Base-by-base conservation (phyloP, 164 flowering plant species). In the Vitis rupestris region DNA sequence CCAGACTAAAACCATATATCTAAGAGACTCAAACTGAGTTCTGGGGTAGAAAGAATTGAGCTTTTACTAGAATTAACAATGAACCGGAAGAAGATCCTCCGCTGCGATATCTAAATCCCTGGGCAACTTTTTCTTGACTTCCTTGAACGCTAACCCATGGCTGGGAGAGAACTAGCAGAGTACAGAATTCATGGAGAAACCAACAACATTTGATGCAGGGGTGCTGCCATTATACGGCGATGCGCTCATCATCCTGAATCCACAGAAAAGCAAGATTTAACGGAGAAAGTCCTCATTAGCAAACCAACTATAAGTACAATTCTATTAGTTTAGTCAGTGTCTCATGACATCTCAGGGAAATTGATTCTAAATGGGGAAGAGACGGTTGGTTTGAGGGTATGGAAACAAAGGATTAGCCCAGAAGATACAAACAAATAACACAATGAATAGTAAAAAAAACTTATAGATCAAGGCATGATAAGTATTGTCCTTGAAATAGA, bases 151-250 rank as follows among this genome's bases (percentile, higher is more conserved):
- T 74, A 59, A 56, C 48, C 56, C 12, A 8, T 52, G 23, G 71
- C 66, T 23, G 56, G 62, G 2, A 57, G 69, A 58, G 70, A 62
- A 51, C 27, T 57, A 23, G 27, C 2, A 1, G 67, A 65, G 47
- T 2, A 31, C 11, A 14, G 67, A 72, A 61, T 57, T 61, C 23
- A 67, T 3, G 0, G 64, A 65, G 1, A 73, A 62, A 56, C 60
- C 56, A 11, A 27, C 10, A 55, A 59, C 56, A 8, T 70, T 70
- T 13, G 72, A 58, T 70, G 52, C 69, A 17, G 19, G 71, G 13
- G 49, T 65, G 62, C 52, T 63, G 51, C 51, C 15, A 66, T 15
- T 48, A 66, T 79, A 79, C 15, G 82, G 82, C 47, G 62, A 69
- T 53, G 74, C 16, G 27, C 8, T 70, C 52, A 53, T 61, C 11